Conservation (phyloP, 805 yeast genomes). For the Saturnispora dispora region DNA sequence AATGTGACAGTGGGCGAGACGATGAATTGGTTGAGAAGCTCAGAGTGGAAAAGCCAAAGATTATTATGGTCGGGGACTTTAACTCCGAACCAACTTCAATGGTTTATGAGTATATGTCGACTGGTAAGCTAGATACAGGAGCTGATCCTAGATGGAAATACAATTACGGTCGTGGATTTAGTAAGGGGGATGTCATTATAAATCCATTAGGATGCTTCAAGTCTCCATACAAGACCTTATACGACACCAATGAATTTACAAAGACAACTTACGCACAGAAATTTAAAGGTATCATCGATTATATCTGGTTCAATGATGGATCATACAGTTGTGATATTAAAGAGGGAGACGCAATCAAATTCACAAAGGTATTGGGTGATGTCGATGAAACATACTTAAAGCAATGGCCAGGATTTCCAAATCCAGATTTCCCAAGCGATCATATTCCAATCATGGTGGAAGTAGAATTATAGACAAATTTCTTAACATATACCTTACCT, state of each 20-base stretch:
- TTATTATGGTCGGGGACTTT: slow-evolving; percentile 48
- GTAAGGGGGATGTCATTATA: slow-evolving; percentile 5
- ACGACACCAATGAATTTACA: slow-evolving; percentile 16
- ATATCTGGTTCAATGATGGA: slow-evolving; percentile 37
- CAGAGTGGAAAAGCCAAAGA: slow-evolving; percentile 20
- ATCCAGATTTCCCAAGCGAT: slow-evolving; percentile 50
- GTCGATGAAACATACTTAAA: slow-evolving; percentile 29
- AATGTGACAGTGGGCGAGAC: slow-evolving; percentile 2
- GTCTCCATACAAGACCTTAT: slow-evolving; percentile 24
- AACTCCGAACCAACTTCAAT: slow-evolving; percentile 43
- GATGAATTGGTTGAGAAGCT: slow-evolving; percentile 14
- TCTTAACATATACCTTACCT: not conserved
- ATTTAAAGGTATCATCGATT: slow-evolving; percentile 46
- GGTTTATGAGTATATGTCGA: slow-evolving; percentile 36
- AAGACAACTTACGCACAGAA: slow-evolving; percentile 41
- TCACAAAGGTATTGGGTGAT: slow-evolving; percentile 44
- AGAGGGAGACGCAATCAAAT: slow-evolving; percentile 28
- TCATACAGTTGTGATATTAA: slow-evolving; percentile 17
- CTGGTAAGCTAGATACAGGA: slow-evolving; percentile 20
- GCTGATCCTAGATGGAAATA: slow-evolving; percentile 13
- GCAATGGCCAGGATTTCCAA: slow-evolving; percentile 39
- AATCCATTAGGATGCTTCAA: slow-evolving; percentile 16
- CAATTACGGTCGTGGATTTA: slow-evolving; percentile 13
- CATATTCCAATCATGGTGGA: slow-evolving; percentile 26
- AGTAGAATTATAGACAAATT: slow-evolving; percentile 14